Conservation (phyloP, 352 stramenopile genomes). For the Aphanomyces stellatus region DNA sequence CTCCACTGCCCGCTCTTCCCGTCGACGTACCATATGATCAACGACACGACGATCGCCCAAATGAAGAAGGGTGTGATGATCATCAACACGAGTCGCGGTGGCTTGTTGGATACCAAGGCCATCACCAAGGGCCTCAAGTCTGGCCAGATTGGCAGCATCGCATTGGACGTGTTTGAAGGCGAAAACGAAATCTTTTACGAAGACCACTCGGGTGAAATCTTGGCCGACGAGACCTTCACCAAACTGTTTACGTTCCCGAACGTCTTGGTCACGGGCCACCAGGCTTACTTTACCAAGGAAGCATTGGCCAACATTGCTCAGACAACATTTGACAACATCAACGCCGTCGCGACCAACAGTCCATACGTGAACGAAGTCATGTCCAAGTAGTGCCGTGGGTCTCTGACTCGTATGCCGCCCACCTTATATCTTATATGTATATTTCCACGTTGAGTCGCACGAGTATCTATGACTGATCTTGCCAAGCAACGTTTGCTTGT, state of each 20-base stretch:
- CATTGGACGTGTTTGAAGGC: constrained; percentile 83
- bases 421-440: no score
- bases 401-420: no score
- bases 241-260: constrained; percentile 76
- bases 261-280: constrained; percentile 71
- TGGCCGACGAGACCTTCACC: constrained; percentile 57
- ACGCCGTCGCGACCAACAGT: constrained; percentile 36
- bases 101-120: constrained; percentile 75
- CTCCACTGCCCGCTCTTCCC: constrained; percentile 79
- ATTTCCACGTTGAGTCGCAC: no score
- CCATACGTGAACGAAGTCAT: constrained; percentile 50
- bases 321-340: constrained; percentile 68
- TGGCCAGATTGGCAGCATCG: constrained; percentile 65
- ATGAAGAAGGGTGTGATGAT: constrained; percentile 85
- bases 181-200: constrained; percentile 73
- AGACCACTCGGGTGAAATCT: constrained; percentile 55
- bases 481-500: no score
- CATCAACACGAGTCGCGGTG: constrained; percentile 87
- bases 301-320: constrained; percentile 62
- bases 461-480: no score
- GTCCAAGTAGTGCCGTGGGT: no score
- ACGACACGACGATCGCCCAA: constrained; percentile 63
- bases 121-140: constrained; percentile 70
- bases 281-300: constrained; percentile 76
- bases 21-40: constrained; percentile 78